A percentile compares a stretch with the other conserved stretches of the same genome.
phyloP scores from a whole-genome alignment of 2,329 filamentous ascomycete genomes.

The Talaromyces sp. region DNA sequence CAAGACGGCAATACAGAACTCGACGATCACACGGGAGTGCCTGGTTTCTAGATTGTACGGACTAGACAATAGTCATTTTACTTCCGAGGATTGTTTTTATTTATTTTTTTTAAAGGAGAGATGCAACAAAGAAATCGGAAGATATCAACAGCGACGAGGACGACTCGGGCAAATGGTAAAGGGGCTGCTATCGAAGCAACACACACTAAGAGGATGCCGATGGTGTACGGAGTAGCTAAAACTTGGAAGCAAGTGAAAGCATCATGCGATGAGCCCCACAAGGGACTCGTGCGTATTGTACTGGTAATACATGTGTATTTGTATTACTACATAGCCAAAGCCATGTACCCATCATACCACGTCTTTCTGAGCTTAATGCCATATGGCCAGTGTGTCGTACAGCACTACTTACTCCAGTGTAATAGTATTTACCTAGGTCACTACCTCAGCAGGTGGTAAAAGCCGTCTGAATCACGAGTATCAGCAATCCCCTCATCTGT shows the following conservation, averaged over 20 bases:
- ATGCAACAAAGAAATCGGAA: neutral
- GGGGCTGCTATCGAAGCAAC: neutral
- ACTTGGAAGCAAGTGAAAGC: neutral
- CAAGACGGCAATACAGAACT: neutral
- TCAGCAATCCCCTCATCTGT: neutral
- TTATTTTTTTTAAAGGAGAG: neutral
- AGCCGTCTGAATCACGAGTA: neutral
- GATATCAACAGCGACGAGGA: neutral
- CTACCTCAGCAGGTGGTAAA: neutral
- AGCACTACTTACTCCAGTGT: too few species aligned
- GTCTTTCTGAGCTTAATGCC: neutral
- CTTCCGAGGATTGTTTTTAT: neutral
- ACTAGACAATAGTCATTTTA: neutral
- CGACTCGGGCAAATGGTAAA: neutral
- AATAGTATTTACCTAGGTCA: too few species aligned
- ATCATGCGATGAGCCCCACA: constrained; percentile 1
- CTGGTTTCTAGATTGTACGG: neutral
- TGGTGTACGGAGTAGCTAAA: neutral
- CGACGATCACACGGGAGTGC: constrained; percentile 5
- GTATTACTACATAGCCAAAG: neutral
- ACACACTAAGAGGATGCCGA: neutral
- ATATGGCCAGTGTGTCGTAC: neutral
- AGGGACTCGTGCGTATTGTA: neutral
- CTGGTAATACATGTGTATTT: neutral
- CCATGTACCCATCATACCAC: neutral